phyloP scores from a whole-genome alignment of 257 asterid species.

The Gentiana macrophylla region DNA sequence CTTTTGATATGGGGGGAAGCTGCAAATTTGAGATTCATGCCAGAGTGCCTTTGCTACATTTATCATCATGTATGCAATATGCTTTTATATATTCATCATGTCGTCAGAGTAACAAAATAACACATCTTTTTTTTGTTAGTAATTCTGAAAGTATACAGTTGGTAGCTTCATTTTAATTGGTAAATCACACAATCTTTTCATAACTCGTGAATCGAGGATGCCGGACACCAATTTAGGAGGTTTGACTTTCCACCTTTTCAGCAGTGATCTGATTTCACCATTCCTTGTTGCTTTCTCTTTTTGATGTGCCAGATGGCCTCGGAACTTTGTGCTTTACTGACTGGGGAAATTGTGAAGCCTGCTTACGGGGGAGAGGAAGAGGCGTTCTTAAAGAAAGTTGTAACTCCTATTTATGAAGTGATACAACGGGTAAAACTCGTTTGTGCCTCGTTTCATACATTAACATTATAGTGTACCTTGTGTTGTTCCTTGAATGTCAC shows the following conservation, averaged over 20 bases:
- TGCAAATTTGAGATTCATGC: constrained; percentile 94
- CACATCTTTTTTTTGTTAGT: background rate
- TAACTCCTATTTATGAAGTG: constrained; percentile 91
- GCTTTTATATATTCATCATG: constrained; percentile 1
- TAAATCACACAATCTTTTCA: too few species aligned
- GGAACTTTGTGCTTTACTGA: constrained; percentile 95
- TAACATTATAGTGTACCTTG: constrained; percentile 1
- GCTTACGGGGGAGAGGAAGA: constrained; percentile 99
- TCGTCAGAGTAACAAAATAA: background rate
- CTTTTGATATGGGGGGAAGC: constrained; percentile 98
- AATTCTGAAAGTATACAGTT: too few species aligned
- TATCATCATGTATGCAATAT: constrained; percentile 76
- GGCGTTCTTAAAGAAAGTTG: constrained; percentile 77
- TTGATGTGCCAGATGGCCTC: constrained; percentile 66
- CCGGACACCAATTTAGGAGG: too few species aligned
- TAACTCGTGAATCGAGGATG: too few species aligned
- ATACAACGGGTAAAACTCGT: constrained; percentile 56
- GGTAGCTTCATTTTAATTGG: too few species aligned
- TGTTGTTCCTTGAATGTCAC: constrained; percentile 3
- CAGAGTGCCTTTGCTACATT: constrained; percentile 88
- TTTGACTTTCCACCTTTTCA: too few species aligned
- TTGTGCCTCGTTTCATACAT: constrained; percentile 4
- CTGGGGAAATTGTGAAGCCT: constrained; percentile 93
- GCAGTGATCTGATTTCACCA: too few species aligned
- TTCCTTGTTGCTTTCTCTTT: constrained; percentile 4